phyloP scores from a whole-genome alignment of 139 green algal species.

The Spirogloea muscicola region DNA sequence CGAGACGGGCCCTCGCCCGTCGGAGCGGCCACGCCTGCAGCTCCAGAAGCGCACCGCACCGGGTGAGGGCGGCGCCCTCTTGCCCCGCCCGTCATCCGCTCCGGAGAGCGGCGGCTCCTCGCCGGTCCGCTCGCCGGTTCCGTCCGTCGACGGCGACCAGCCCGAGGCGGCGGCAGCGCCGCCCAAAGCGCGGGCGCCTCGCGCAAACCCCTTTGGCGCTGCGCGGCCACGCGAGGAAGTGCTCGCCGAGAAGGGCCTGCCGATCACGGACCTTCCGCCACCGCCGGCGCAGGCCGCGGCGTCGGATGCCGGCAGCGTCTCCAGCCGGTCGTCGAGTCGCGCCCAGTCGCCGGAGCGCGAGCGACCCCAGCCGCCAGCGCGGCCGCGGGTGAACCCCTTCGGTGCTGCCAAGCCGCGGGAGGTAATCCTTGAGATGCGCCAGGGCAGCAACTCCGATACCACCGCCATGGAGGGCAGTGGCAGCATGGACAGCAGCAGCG shows the following conservation, averaged over 20 bases:
- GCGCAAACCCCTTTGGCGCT: constrained; percentile 72
- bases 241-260: constrained; percentile 75
- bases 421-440: constrained; percentile 78
- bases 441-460: too few species aligned
- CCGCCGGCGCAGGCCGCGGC: background rate
- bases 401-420: constrained; percentile 77
- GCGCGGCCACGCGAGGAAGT: constrained; percentile 83
- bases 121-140: too few species aligned
- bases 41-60: constrained; percentile 27
- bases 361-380: background rate
- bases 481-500: too few species aligned
- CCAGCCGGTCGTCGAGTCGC: too few species aligned
- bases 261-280: background rate
- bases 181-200: background rate
- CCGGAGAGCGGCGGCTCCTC: too few species aligned
- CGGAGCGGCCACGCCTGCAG: constrained; percentile 19
- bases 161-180: background rate
- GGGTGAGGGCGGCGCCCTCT: background rate
- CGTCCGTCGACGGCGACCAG: too few species aligned
- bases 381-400: constrained; percentile 68
- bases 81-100: too few species aligned
- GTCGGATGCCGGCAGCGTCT: too few species aligned
- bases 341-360: background rate
- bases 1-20: too few species aligned
- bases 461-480: too few species aligned